These are phyloP conservation scores for Mortierella claussenii DNA, from an alignment of 192 early-diverging fungal genomes.

Conservation along the genomic window DNA sequence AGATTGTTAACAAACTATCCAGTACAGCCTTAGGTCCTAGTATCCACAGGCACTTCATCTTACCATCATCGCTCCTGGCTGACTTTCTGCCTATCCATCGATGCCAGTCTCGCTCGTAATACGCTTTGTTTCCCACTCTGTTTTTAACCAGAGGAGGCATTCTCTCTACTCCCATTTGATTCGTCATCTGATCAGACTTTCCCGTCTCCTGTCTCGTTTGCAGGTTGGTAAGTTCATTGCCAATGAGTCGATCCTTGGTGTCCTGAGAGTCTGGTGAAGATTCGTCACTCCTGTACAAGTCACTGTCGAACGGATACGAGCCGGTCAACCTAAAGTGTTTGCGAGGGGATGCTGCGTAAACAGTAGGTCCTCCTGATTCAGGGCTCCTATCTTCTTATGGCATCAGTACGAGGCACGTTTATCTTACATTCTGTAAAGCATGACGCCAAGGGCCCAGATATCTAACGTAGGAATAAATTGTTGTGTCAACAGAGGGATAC, in stretches of 20 bases:
- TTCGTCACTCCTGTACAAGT: background rate
- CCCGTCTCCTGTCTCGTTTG: no score
- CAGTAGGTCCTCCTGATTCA: no score
- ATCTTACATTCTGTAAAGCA: conserved; percentile 49
- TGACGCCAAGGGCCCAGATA: conserved; percentile 33
- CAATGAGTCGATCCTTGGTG: background rate
- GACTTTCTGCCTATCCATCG: background rate
- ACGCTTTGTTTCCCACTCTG: background rate
- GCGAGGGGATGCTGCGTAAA: no score
- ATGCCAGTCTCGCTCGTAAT: background rate
- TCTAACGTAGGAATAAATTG: conserved; percentile 6
- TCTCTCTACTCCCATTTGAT: background rate
- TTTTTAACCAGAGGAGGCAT: background rate
- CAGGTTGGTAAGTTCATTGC: background rate
- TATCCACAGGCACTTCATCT: background rate
- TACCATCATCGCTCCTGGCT: background rate
- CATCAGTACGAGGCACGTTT: no score
- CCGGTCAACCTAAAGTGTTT: conserved; percentile 15
- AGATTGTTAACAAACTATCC: background rate
- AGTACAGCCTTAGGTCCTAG: background rate
- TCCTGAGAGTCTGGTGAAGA: background rate
- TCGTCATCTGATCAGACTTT: background rate
- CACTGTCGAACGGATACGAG: conserved; percentile 16
- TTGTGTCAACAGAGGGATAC: background rate
- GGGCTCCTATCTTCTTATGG: background rate